Base-by-base conservation (phyloP, 1,284 basidiomycete species). In the Laetiporus sulphureus region DNA sequence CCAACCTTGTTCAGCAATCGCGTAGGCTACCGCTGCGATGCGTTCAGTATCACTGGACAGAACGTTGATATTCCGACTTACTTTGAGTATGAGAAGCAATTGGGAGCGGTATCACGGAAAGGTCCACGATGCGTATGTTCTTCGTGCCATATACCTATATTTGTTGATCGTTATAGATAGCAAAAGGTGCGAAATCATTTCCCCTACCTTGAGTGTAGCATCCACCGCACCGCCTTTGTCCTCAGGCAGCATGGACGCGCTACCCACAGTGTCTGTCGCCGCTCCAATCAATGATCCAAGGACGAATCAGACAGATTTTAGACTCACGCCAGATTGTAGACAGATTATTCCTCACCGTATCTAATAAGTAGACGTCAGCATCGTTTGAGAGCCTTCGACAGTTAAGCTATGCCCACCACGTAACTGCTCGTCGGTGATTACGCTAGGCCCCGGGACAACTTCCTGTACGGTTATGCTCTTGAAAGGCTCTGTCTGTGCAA, bases 141-240 rank as follows among this genome's bases (percentile, higher is more conserved):
- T 39, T 43, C 5, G 63, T 62, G 15, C 63, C 62, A 41, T 65
- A 64, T 7, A 42, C 41, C 41, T 58, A 49, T 18, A 30, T 25
- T 19, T 27, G 25, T 27, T 27, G 25, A 30, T 16, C 2, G 24
- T n/a, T n/a, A n/a, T n/a, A n/a, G n/a, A n/a, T n/a, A n/a, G n/a
- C n/a, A n/a, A n/a, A n/a, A n/a, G n/a, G n/a, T n/a, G n/a, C n/a
- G n/a, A n/a, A n/a, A n/a, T n/a, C n/a, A n/a, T n/a, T n/a, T n/a
- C n/a, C n/a, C 37, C 8, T 2, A 60, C 57, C 45, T 63, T 58
- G n/a, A 76, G 56, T 31, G 60, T 59, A 13, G 65, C 55, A 57
- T 72, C 71, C 32, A 77, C 74, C 18, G 77, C 75, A 49, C 75
- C 75, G 36, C 70, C 71, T 42, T 63, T 52, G 24, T 64, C 61